These are phyloP conservation scores for Terfezia claveryi DNA, from an alignment of 495 filamentous ascomycete genomes.

Conservation along the genomic window DNA sequence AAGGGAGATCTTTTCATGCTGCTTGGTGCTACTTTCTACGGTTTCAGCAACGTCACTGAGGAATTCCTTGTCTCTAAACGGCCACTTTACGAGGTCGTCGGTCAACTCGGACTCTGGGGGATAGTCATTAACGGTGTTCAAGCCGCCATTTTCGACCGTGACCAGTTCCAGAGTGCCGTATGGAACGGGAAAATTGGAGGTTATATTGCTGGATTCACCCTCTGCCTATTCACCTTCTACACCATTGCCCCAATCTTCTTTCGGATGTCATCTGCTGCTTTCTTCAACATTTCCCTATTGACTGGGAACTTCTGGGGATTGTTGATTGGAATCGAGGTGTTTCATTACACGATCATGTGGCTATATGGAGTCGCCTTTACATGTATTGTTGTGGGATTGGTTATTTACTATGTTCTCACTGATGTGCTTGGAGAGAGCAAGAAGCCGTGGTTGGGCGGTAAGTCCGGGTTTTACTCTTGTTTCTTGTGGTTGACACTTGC, in stretches of 20 bases:
- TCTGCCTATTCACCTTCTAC: conserved; percentile 69
- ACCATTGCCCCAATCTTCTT: conserved; percentile 65
- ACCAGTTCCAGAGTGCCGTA: conserved; percentile 39
- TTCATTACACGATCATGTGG: conserved; percentile 60
- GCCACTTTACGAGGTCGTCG: conserved; percentile 82
- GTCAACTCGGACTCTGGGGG: conserved; percentile 73
- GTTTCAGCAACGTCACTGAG: conserved; percentile 69
- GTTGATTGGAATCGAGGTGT: conserved; percentile 68
- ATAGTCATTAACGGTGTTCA: conserved; percentile 81
- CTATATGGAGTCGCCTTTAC: conserved; percentile 93
- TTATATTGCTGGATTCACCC: conserved; percentile 70
- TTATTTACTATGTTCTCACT: conserved; percentile 64
- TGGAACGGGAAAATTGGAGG: conserved; percentile 51
- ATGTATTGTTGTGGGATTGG: conserved; percentile 59
- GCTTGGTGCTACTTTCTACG: conserved; percentile 75
- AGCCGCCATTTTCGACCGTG: conserved; percentile 71
- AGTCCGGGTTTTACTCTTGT: too few species aligned
- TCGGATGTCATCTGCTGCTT: conserved; percentile 70
- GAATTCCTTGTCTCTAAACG: conserved; percentile 76
- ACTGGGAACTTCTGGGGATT: conserved; percentile 97
- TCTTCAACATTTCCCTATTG: conserved; percentile 87
- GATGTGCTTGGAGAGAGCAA: conserved; percentile 61
- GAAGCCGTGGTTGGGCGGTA: conserved; percentile 75
- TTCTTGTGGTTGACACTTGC: too few species aligned
- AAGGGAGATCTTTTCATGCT: conserved; percentile 89